Percentiles rank a stretch among this genome's conserved stretches.
Evolutionary conservation across 2,329 filamentous ascomycete genomes (phyloP).

Genomic region (Fusarium brevicatenulatum): DNA sequence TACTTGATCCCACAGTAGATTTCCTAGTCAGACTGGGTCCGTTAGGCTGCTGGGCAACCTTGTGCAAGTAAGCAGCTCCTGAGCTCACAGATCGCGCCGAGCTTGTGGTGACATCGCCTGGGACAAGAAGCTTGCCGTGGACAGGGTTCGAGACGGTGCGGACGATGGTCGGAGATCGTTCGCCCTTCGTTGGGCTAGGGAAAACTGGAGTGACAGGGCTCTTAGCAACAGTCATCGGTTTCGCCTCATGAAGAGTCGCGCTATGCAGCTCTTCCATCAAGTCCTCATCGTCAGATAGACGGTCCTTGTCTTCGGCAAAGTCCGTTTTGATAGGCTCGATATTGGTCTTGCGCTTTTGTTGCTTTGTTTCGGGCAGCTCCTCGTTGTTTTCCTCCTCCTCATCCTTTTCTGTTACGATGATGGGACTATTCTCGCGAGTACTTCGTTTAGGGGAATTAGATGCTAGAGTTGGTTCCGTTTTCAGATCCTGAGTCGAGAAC

Average conservation of each 20-base stretch:
- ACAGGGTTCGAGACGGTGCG: conserved; percentile 62
- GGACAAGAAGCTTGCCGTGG: conserved; percentile 57
- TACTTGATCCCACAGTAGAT: conserved; percentile 85
- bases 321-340: conserved; percentile 68
- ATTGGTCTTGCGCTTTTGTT: conserved; percentile 46
- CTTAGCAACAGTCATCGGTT: conserved; percentile 80
- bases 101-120: conserved; percentile 57
- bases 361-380: conserved; percentile 26
- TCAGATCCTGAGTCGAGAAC: conserved; percentile 45
- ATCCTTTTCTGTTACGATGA: conserved; percentile 20
- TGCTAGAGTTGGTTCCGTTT: conserved; percentile 21
- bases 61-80: conserved; percentile 66
- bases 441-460: conserved; percentile 14
- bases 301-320: conserved; percentile 49
- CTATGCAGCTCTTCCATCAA: conserved; percentile 87
- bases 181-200: conserved; percentile 47
- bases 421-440: conserved; percentile 12
- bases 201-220: conserved; percentile 80
- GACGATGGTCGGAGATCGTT: conserved; percentile 43
- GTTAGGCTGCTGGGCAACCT: conserved; percentile 61
- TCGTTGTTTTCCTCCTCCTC: conserved; percentile 6
- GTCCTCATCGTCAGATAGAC: conserved; percentile 77
- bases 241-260: conserved; percentile 85
- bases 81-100: conserved; percentile 66
- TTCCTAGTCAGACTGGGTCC: conserved; percentile 67